These are phyloP conservation scores for Saraca asoca DNA, from an alignment of 331 rosid genomes.

Conservation along the genomic window DNA sequence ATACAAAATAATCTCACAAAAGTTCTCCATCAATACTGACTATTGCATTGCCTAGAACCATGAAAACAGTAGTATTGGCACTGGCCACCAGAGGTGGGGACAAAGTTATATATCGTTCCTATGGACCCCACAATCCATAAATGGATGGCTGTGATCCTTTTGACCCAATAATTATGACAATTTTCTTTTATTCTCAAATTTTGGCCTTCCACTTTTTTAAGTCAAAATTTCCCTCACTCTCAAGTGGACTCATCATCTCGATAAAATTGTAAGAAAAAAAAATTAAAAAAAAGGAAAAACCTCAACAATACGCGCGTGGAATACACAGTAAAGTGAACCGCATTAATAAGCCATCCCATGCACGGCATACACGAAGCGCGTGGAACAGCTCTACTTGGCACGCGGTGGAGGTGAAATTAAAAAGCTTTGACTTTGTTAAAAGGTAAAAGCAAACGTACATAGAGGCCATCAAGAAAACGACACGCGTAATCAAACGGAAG, in stretches of 20 bases:
- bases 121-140: not conserved
- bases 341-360: not conserved
- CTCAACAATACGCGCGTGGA: constrained; percentile 13
- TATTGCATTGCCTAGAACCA: not conserved
- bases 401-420: not conserved
- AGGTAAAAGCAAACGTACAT: constrained; percentile 35
- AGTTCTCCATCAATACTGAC: too few species aligned
- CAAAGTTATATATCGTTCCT: not conserved
- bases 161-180: constrained; percentile 34
- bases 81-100: not conserved
- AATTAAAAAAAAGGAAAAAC: not conserved
- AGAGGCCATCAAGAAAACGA: constrained; percentile 19
- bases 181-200: not conserved
- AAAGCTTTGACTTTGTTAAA: constrained; percentile 55
- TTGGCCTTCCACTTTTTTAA: constrained; percentile 7
- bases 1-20: too few species aligned
- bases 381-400: not conserved
- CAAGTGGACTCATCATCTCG: constrained; percentile 29
- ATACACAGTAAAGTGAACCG: not conserved
- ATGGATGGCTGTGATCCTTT: constrained; percentile 46
- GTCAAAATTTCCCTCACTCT: constrained; percentile 36
- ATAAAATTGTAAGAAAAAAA: not conserved
- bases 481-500: constrained; percentile 62
- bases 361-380: too few species aligned
- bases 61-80: constrained; percentile 4